A percentile compares a stretch with the other conserved stretches of the same genome.
These are phyloP conservation scores for Gryganskiella cystojenkinii DNA, from an alignment of 192 early-diverging fungal species.

Conservation along the genomic window DNA sequence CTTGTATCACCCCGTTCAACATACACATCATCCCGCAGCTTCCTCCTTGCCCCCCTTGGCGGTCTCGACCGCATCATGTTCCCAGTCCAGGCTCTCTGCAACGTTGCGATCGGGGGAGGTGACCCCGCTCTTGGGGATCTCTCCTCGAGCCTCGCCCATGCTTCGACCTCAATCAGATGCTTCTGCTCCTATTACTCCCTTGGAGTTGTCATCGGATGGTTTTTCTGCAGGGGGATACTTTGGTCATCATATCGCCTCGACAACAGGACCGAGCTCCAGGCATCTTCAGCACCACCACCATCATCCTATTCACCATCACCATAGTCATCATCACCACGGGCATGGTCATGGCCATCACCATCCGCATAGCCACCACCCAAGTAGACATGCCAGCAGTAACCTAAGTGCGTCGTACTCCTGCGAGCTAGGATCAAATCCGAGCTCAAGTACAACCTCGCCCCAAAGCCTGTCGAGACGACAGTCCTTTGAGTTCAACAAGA, in stretches of 20 bases:
- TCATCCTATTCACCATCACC: slow-evolving; percentile 4
- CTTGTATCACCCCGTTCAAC: slow-evolving; percentile 35
- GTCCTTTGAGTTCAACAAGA: too few species aligned
- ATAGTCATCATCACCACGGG: neutral
- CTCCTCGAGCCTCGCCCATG: slow-evolving; percentile 33
- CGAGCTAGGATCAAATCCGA: neutral
- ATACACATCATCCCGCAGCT: slow-evolving; percentile 16
- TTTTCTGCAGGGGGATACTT: slow-evolving; percentile 16
- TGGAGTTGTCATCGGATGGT: slow-evolving; percentile 27
- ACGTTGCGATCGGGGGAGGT: slow-evolving; percentile 17
- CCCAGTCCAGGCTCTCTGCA: neutral
- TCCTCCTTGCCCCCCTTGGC: neutral
- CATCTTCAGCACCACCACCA: slow-evolving; percentile 20
- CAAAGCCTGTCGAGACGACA: too few species aligned
- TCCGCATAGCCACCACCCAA: neutral
- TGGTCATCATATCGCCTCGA: neutral
- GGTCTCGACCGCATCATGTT: slow-evolving; percentile 2
- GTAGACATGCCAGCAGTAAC: neutral
- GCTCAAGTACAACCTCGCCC: too few species aligned
- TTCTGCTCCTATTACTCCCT: slow-evolving; percentile 37
- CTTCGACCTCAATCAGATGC: slow-evolving; percentile 38
- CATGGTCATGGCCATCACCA: neutral
- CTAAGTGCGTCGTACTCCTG: neutral
- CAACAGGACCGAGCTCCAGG: neutral
- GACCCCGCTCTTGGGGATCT: slow-evolving; percentile 16